Evolutionary conservation across 2,329 filamentous ascomycete species (phyloP), one percentile per base, ranked within the genome.

Genomic region (Laburnicola sp.): DNA sequence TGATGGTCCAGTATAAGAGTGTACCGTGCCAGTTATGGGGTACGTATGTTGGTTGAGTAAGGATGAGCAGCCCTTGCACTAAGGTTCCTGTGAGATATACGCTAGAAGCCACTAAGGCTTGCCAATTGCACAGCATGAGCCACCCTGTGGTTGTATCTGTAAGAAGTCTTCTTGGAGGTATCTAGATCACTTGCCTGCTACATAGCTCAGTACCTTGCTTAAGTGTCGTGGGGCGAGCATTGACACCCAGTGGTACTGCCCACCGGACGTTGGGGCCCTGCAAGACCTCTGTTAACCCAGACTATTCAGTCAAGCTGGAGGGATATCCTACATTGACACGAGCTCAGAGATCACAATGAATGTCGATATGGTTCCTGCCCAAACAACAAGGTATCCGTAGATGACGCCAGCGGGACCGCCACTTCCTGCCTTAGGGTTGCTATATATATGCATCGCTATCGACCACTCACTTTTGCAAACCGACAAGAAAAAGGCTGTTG

Each of bases 21-120:
- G 79, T 81, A 1, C 72, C 76, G 43, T 82, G 80, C 77, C 78
- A 82, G 25, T 69, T 63, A 42, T 77, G 53, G 0, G 66, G 57
- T 0, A 65, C 39, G 50, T 79, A 78, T 6, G 54, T 55, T 0
- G 64, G 62, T 21, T 75, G 55, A 27, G 71, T 77, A 8, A 80
- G 62, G 22, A 65, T 59, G n/a, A 71, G 37, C 1, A 71, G 58
- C 1, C 66, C 66, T 50, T 72, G 68, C 6, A 72, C 58, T 26
- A 69, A 40, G 1, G 60, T 59, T 6, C 64, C 67, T 0, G 59
- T 59, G 0, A 69, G 45, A 40, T 66, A 73, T 22, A 58, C 60
- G 1, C 56, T 59, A 2, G 62, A 60, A 27, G 65, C 74, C 49
- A 59, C 56, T 40, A 54, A 56, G 3, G 72, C 70, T 53, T 75